These are phyloP conservation scores for Pythium scleroteichum DNA, from an alignment of 352 stramenopile species.

Conservation along the genomic window DNA sequence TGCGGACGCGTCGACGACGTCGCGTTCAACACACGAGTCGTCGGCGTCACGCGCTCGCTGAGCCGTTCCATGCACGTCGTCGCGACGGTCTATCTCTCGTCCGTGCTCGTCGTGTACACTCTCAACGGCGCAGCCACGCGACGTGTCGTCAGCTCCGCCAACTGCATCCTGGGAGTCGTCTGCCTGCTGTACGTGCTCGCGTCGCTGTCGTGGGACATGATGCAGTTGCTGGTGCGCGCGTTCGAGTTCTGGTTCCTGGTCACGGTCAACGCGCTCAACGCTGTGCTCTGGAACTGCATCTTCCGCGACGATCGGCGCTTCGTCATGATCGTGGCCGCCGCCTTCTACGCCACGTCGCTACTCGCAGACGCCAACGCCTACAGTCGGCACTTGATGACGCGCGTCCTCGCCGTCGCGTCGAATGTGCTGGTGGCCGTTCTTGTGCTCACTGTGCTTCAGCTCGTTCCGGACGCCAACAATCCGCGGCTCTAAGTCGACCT, in stretches of 20 bases:
- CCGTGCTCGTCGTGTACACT: no score
- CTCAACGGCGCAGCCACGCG: no score
- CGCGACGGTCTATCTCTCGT: background rate
- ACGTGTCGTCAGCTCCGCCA: no score
- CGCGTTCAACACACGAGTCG: background rate
- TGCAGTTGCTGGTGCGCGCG: background rate
- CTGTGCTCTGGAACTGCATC: background rate
- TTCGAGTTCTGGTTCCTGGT: conserved; percentile 17
- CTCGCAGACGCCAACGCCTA: conserved; percentile 12
- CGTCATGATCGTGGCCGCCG: background rate
- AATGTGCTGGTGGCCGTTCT: background rate
- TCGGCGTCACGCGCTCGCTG: background rate
- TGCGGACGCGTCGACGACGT: background rate
- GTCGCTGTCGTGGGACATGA: conserved; percentile 9
- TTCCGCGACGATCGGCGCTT: background rate
- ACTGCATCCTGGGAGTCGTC: no score
- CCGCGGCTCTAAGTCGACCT: background rate
- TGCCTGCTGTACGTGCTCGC: background rate
- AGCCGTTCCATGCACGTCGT: background rate
- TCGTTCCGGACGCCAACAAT: background rate
- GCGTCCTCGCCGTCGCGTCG: background rate
- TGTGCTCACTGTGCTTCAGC: background rate
- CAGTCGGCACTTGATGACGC: background rate
- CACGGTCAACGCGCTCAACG: background rate
- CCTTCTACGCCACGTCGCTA: background rate